phyloP scores from a whole-genome alignment of 2,329 filamentous ascomycete species.

The Botryotinia convoluta region DNA sequence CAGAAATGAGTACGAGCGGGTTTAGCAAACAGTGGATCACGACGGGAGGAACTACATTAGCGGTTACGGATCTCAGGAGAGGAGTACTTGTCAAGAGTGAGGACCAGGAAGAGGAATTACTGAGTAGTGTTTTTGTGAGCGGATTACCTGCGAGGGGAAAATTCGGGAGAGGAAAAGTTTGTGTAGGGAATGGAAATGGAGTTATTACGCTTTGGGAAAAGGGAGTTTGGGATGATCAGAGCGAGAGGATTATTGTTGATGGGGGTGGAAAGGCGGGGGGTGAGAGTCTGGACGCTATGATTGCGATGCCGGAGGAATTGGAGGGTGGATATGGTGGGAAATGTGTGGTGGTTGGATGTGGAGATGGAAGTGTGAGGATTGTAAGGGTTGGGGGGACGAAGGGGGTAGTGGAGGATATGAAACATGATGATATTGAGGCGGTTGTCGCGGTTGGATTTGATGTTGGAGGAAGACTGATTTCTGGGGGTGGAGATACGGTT shows the following conservation, averaged over 20 bases:
- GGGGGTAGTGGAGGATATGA: constrained; percentile 60
- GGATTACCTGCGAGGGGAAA: constrained; percentile 66
- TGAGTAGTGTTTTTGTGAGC: constrained; percentile 76
- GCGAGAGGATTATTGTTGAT: constrained; percentile 80
- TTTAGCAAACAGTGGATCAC: constrained; percentile 94
- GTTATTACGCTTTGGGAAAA: constrained; percentile 92
- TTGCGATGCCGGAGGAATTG: constrained; percentile 67
- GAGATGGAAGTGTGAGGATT: constrained; percentile 75
- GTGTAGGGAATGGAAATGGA: constrained; percentile 74
- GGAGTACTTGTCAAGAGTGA: constrained; percentile 87
- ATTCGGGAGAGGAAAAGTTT: constrained; percentile 70
- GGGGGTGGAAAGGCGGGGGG: constrained; percentile 56
- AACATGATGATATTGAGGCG: constrained; percentile 84
- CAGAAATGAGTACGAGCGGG: constrained; percentile 77
- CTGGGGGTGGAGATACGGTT: constrained; percentile 77
- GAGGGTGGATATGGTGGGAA: constrained; percentile 58
- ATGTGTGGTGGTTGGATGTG: constrained; percentile 75
- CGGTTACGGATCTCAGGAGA: constrained; percentile 81
- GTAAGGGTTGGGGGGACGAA: constrained; percentile 72
- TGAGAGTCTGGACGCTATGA: constrained; percentile 79
- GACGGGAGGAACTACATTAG: constrained; percentile 86
- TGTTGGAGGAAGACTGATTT: constrained; percentile 80
- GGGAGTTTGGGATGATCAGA: constrained; percentile 92
- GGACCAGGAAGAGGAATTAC: constrained; percentile 89
- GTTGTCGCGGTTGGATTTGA: constrained; percentile 83